Percentiles rank a stretch among this genome's conserved stretches.
Evolutionary conservation across 2,329 filamentous ascomycete species (phyloP).

Genomic region (Colletotrichum sp.): DNA sequence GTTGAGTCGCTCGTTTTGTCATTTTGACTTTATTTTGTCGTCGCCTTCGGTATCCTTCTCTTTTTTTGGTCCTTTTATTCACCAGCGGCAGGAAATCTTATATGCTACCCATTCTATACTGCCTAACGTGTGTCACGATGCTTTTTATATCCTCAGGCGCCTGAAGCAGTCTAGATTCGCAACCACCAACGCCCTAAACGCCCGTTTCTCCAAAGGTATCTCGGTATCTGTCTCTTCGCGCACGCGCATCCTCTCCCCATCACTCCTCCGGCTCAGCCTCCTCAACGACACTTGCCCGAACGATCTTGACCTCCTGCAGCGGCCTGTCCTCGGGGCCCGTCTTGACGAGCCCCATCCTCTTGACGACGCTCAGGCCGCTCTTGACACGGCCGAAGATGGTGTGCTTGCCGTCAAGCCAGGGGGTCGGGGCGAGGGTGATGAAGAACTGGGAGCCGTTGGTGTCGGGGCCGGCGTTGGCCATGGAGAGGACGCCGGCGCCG

Average conservation of each 20-base stretch:
- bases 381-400: slow-evolving; percentile 95
- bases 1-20: background rate
- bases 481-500: slow-evolving; percentile 89
- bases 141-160: background rate
- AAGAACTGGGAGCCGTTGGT: slow-evolving; percentile 98
- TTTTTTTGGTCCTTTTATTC: background rate
- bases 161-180: background rate
- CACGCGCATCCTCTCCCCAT: background rate
- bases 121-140: background rate
- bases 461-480: slow-evolving; percentile 94
- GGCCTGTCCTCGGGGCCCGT: slow-evolving; percentile 84
- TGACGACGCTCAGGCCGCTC: slow-evolving; percentile 80
- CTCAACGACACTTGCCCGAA: slow-evolving; percentile 74
- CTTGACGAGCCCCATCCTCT: slow-evolving; percentile 86
- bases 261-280: slow-evolving; percentile 45
- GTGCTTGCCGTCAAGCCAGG: slow-evolving; percentile 96
- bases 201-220: background rate
- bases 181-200: background rate
- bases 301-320: slow-evolving; percentile 80
- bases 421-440: slow-evolving; percentile 90
- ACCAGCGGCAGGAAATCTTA: background rate
- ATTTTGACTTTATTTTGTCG: background rate
- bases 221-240: background rate
- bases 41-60: background rate
- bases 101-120: background rate